Evolutionary conservation across 2,329 filamentous ascomycete genomes (phyloP).

Genomic region (Ceratocystis papillata): DNA sequence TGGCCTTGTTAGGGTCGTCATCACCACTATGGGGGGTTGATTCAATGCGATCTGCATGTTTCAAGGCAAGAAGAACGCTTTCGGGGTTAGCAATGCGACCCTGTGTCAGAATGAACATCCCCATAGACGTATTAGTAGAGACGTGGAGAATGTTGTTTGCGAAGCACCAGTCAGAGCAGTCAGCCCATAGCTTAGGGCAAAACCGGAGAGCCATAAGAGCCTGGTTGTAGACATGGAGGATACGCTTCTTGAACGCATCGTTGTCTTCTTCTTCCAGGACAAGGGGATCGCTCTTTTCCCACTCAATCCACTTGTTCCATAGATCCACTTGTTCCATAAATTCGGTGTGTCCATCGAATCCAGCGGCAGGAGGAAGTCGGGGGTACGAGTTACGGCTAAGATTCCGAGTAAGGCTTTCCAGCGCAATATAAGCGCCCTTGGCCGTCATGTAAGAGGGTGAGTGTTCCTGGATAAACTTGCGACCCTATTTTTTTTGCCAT

Average conservation of each 20-base stretch:
- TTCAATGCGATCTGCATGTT: slow-evolving; percentile 80
- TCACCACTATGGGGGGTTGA: slow-evolving; percentile 66
- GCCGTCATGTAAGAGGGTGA: slow-evolving; percentile 95
- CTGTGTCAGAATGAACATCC: slow-evolving; percentile 66
- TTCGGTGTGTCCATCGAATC: slow-evolving; percentile 77
- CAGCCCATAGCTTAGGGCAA: slow-evolving; percentile 92
- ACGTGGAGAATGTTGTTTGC: slow-evolving; percentile 53
- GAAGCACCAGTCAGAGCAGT: slow-evolving; percentile 87
- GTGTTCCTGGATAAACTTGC: slow-evolving; percentile 87
- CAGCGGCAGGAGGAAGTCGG: slow-evolving; percentile 67
- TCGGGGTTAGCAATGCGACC: slow-evolving; percentile 87
- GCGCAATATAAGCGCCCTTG: slow-evolving; percentile 73
- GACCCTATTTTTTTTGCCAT: slow-evolving; percentile 47
- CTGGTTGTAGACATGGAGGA: slow-evolving; percentile 87
- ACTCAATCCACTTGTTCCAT: slow-evolving; percentile 90
- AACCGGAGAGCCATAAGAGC: slow-evolving; percentile 87
- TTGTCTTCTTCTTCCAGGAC: slow-evolving; percentile 75
- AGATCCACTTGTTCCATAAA: slow-evolving; percentile 73
- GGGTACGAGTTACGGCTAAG: slow-evolving; percentile 70
- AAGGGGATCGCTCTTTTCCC: slow-evolving; percentile 88
- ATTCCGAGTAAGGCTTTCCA: slow-evolving; percentile 77
- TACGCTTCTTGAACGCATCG: slow-evolving; percentile 61
- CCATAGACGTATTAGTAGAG: slow-evolving; percentile 40
- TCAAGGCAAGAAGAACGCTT: slow-evolving; percentile 80
- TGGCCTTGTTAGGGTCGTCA: slow-evolving; percentile 59